Evolutionary conservation across 768 basidiomycete species (phyloP).

Genomic region (Trametes gibbosa): DNA sequence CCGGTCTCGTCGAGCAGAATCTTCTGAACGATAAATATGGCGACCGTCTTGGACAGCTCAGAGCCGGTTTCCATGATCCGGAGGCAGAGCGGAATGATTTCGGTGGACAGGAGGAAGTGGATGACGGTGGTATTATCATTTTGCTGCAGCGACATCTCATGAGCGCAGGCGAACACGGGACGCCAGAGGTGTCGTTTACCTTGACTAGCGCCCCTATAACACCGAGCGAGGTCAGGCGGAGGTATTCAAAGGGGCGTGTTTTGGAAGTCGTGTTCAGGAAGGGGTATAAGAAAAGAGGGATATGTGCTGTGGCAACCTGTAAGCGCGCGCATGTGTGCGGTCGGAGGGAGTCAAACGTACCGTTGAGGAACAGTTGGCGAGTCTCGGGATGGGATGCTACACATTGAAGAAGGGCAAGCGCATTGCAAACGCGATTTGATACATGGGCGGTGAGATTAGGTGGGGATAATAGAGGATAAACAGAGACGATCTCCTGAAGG

Average conservation of each 20-base stretch:
- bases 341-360: constrained; percentile 45
- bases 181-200: constrained; percentile 38
- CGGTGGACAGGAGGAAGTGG: constrained; percentile 97
- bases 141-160: constrained; percentile 57
- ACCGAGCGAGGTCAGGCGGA: constrained; percentile 97
- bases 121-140: constrained; percentile 99
- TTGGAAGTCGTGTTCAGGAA: constrained; percentile 99
- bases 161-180: neutral
- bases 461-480: constrained; percentile 93
- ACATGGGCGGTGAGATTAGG: constrained; percentile 96
- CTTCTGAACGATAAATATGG: constrained; percentile 99
- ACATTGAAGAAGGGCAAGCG: constrained; percentile 94
- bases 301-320: constrained; percentile 63
- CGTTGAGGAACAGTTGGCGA: constrained; percentile 90
- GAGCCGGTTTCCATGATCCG: constrained; percentile 99
- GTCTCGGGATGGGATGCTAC: constrained; percentile 98
- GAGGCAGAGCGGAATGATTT: constrained; percentile 98
- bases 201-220: constrained; percentile 99
- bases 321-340: neutral
- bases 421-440: constrained; percentile 98
- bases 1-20: constrained; percentile 96
- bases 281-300: constrained; percentile 92
- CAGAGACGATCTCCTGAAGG: constrained; percentile 96
- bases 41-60: constrained; percentile 97
- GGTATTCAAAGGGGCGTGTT: constrained; percentile 99